A percentile compares a stretch with the other conserved stretches of the same genome.
Evolutionary conservation across 2,329 filamentous ascomycete genomes (phyloP).

Genomic region (Elsinoe arachidis): DNA sequence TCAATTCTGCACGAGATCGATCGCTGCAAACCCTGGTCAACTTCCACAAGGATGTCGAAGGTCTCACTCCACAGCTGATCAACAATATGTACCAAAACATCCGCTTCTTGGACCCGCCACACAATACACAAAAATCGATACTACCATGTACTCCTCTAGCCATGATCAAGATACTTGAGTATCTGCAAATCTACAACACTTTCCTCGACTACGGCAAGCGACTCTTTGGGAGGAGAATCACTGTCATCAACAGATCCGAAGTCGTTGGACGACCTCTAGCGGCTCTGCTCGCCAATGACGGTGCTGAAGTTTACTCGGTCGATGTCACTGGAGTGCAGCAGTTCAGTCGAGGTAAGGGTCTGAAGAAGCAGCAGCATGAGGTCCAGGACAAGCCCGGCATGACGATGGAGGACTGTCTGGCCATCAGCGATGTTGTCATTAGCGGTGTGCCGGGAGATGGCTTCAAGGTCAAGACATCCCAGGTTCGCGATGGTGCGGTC

Average conservation of each 20-base stretch:
- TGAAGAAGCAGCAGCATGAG: conserved; percentile 77
- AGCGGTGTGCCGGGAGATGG: conserved; percentile 79
- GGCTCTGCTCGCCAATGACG: conserved; percentile 89
- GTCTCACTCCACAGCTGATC: conserved; percentile 84
- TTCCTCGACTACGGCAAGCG: conserved; percentile 89
- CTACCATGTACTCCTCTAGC: conserved; percentile 93
- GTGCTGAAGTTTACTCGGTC: conserved; percentile 88
- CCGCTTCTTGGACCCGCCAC: conserved; percentile 75
- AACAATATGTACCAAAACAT: conserved; percentile 99
- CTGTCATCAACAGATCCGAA: conserved; percentile 92
- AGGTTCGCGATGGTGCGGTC: conserved; percentile 83
- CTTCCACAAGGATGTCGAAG: conserved; percentile 88
- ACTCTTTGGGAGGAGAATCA: conserved; percentile 86
- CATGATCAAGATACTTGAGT: conserved; percentile 93
- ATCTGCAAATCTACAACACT: conserved; percentile 92
- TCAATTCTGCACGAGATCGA: conserved; percentile 79
- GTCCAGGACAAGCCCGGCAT: conserved; percentile 75
- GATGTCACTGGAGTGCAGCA: conserved; percentile 86
- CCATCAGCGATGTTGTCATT: conserved; percentile 88
- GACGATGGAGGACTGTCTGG: conserved; percentile 70
- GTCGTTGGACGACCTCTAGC: conserved; percentile 90
- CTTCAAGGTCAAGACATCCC: conserved; percentile 79
- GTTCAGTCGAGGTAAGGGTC: conserved; percentile 81
- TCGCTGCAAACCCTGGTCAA: conserved; percentile 94
- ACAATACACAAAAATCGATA: conserved; percentile 77